phyloP scores from a whole-genome alignment of 345 rosid genomes.

The Melaleuca alternifolia region DNA sequence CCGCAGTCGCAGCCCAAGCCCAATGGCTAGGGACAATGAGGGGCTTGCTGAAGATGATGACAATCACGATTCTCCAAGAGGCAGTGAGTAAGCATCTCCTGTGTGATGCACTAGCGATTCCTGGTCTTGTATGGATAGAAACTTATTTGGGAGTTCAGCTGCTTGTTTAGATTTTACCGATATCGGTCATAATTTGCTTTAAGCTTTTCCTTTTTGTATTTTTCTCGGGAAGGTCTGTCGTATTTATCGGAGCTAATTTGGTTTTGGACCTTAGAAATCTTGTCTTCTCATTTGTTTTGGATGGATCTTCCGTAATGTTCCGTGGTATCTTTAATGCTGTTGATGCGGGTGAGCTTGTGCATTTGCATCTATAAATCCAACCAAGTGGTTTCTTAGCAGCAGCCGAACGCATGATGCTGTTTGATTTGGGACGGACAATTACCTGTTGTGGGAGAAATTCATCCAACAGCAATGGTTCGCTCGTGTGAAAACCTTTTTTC shows the following conservation, averaged over 20 bases:
- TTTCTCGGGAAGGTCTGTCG: neutral
- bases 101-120: neutral
- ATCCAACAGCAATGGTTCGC: neutral
- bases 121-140: constrained; percentile 1
- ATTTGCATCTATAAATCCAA: neutral
- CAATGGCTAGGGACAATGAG: constrained; percentile 24
- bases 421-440: neutral
- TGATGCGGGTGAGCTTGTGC: neutral
- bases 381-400: neutral
- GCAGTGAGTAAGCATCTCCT: constrained; percentile 27
- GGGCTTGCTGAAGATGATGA: constrained; percentile 36
- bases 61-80: constrained; percentile 19
- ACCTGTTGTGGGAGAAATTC: neutral
- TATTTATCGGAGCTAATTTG: neutral
- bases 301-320: neutral
- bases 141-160: neutral
- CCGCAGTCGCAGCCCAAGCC: constrained; percentile 35
- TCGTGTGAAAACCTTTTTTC: neutral
- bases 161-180: neutral
- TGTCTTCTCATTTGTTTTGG: neutral
- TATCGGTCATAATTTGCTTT: neutral
- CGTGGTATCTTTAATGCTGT: neutral
- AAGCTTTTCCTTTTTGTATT: neutral
- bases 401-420: neutral
- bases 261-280: neutral